phyloP scores from a whole-genome alignment of 192 early-diverging fungal genomes.

The Backusella mclennaniae region DNA sequence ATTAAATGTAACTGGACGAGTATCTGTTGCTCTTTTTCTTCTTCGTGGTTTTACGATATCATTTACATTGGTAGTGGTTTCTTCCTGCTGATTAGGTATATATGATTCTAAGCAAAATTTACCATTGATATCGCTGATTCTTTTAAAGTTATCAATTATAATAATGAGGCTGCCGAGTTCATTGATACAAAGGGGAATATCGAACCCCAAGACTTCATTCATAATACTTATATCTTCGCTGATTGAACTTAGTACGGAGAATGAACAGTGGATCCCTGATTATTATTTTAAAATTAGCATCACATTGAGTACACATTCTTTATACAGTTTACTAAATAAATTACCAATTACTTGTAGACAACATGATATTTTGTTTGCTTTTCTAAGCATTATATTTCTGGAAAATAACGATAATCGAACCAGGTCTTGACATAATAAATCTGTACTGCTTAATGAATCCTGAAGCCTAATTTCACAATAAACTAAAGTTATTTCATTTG shows the following conservation, averaged over 20 bases:
- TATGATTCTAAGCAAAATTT: neutral
- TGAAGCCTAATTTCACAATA: neutral
- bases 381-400: neutral
- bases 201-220: neutral
- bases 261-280: neutral
- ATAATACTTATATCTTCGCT: neutral
- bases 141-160: neutral
- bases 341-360: neutral
- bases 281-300: neutral
- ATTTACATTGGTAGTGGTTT: neutral
- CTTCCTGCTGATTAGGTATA: neutral
- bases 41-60: neutral
- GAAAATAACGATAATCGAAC: neutral
- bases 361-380: neutral
- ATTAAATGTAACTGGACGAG: neutral
- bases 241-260: neutral
- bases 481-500: neutral
- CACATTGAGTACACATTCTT: neutral
- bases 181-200: neutral
- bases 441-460: neutral
- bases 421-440: neutral
- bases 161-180: neutral
- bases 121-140: neutral
- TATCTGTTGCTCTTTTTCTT: neutral
- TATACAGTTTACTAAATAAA: neutral